These are phyloP conservation scores for Aspergillus ostianus DNA, from an alignment of 495 filamentous ascomycete genomes.

Conservation along the genomic window DNA sequence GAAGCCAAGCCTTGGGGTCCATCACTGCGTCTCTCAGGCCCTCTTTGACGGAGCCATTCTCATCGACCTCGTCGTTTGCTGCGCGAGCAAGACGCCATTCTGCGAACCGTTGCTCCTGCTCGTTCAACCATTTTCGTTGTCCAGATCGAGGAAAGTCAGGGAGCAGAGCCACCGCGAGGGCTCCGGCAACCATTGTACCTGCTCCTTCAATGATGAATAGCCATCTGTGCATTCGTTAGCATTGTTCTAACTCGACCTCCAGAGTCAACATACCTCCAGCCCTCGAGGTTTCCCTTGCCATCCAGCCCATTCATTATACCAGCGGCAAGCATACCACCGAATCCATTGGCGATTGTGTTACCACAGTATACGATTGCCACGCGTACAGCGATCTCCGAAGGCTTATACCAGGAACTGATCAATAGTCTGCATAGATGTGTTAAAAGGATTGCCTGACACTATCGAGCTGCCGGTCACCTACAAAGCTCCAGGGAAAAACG, in stretches of 20 bases:
- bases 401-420: slow-evolving; percentile 26
- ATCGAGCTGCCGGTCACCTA: slow-evolving; percentile 27
- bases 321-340: slow-evolving; percentile 22
- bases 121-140: slow-evolving; percentile 21
- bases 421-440: slow-evolving; percentile 7
- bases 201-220: slow-evolving; percentile 25
- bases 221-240: slow-evolving; percentile 6
- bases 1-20: slow-evolving; percentile 27
- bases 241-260: too few species aligned
- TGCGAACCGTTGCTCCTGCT: slow-evolving; percentile 21
- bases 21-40: slow-evolving; percentile 22
- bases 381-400: slow-evolving; percentile 22
- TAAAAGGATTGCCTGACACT: background rate
- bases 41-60: slow-evolving; percentile 18
- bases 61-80: slow-evolving; percentile 20
- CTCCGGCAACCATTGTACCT: slow-evolving; percentile 22
- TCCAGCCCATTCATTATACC: slow-evolving; percentile 20
- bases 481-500: slow-evolving; percentile 44
- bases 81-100: slow-evolving; percentile 16
- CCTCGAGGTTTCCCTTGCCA: slow-evolving; percentile 17
- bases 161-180: slow-evolving; percentile 18
- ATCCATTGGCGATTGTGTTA: slow-evolving; percentile 26
- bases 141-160: slow-evolving; percentile 23
- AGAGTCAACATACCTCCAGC: slow-evolving; percentile 18
- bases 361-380: slow-evolving; percentile 26